These are phyloP conservation scores for Cytospora piceicola DNA, from an alignment of 2,329 filamentous ascomycete species.

Conservation along the genomic window DNA sequence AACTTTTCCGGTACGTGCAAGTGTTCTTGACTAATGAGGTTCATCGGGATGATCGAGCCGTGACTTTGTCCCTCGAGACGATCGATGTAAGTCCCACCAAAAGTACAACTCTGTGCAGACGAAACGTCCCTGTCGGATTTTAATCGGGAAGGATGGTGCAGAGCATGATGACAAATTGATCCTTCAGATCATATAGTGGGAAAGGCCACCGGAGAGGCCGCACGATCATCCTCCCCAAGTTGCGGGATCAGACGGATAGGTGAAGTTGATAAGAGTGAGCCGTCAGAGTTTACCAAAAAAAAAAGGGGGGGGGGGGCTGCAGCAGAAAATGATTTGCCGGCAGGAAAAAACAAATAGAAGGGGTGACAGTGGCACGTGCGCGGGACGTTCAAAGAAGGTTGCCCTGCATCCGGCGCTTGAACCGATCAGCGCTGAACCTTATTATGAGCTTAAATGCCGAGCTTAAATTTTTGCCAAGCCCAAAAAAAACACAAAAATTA, in stretches of 20 bases:
- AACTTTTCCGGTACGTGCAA: not conserved
- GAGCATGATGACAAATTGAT: not conserved
- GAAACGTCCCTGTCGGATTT: not conserved
- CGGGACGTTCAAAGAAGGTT: conserved; percentile 29
- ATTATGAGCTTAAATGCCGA: conserved; percentile 31
- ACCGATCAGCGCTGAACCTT: conserved; percentile 30
- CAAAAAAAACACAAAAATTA: not conserved
- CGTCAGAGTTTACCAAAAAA: not conserved
- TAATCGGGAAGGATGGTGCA: not conserved
- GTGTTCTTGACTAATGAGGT: not conserved
- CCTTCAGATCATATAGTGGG: not conserved
- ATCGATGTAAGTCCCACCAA: not conserved
- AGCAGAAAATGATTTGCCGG: not conserved
- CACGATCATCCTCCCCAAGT: not conserved
- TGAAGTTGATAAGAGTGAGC: not conserved
- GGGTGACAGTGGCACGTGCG: conserved; percentile 20
- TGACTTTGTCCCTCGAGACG: not conserved
- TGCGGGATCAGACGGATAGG: not conserved
- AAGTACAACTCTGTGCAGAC: not conserved
- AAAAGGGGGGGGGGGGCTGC: conserved; percentile 10
- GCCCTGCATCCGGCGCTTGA: conserved; percentile 27
- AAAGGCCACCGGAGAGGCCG: not conserved
- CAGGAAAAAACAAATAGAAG: conserved; percentile 6
- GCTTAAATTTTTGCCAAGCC: conserved; percentile 22
- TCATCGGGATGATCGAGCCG: not conserved